Evolutionary conservation across 768 basidiomycete species (phyloP).

Genomic region (Lentinula aciculospora): DNA sequence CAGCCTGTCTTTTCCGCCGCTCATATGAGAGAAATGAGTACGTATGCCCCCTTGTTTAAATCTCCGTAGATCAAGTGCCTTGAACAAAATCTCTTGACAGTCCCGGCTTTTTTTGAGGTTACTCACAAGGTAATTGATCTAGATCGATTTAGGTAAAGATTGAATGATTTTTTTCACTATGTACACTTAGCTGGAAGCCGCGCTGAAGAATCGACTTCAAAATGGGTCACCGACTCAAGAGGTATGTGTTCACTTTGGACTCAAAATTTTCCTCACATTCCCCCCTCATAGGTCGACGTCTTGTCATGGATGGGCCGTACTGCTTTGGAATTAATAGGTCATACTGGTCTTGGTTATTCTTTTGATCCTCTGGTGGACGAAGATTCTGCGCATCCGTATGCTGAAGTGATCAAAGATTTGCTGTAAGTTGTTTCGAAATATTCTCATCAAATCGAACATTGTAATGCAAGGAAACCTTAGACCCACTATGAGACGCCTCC

Average conservation of each 20-base stretch:
- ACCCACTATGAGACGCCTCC: background rate
- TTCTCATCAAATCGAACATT: background rate
- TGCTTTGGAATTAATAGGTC: constrained; percentile 2
- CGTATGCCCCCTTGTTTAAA: constrained; percentile 10
- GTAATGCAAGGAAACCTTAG: background rate
- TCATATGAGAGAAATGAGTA: constrained; percentile 24
- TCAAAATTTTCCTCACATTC: too few species aligned
- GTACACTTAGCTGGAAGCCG: background rate
- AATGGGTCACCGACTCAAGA: background rate
- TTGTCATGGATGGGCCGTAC: constrained; percentile 5
- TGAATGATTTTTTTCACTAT: too few species aligned
- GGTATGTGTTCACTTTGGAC: constrained; percentile 17
- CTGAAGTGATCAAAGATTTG: background rate
- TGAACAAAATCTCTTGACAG: too few species aligned
- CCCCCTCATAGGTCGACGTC: constrained; percentile 19
- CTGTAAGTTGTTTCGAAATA: background rate
- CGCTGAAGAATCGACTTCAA: background rate
- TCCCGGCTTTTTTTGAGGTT: background rate
- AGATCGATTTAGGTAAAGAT: background rate
- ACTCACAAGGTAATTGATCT: background rate
- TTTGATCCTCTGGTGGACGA: constrained; percentile 3
- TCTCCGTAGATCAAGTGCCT: too few species aligned
- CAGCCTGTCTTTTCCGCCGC: constrained; percentile 28
- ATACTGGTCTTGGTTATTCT: constrained; percentile 6
- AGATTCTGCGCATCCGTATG: background rate